phyloP scores from a whole-genome alignment of 306 rosid species.

The Cucurbita ficifolia region DNA sequence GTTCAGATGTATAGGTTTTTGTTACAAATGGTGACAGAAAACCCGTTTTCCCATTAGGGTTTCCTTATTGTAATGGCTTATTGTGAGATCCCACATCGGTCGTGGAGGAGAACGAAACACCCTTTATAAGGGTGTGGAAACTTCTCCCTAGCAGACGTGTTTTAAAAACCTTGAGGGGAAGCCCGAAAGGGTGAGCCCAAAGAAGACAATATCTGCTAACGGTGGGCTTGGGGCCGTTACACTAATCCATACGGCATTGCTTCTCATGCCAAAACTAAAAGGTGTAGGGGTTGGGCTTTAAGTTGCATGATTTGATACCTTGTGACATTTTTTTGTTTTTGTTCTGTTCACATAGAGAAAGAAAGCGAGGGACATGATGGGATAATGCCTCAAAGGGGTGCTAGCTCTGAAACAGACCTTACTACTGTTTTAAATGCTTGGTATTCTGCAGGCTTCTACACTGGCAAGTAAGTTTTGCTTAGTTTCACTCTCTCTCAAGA shows the following conservation, averaged over 20 bases:
- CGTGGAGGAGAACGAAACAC: no score
- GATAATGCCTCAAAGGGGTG: constrained; percentile 15
- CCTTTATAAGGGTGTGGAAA: no score
- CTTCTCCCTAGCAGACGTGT: no score
- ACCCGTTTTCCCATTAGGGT: neutral
- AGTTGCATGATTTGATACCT: neutral
- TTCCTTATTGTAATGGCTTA: no score
- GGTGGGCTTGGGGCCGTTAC: no score
- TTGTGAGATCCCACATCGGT: no score
- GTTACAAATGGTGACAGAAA: neutral
- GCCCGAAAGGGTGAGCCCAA: no score
- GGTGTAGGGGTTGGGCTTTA: neutral
- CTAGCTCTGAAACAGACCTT: constrained; percentile 45
- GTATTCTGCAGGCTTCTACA: constrained; percentile 84
- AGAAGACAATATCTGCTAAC: no score
- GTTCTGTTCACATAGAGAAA: constrained; percentile 19
- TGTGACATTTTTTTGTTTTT: neutral
- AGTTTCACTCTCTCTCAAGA: neutral
- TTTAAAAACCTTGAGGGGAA: no score
- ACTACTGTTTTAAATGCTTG: constrained; percentile 62
- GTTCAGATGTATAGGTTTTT: neutral
- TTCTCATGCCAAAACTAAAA: neutral
- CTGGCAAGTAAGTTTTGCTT: constrained; percentile 44
- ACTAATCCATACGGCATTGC: neutral
- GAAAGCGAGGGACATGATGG: constrained; percentile 13